phyloP scores from a whole-genome alignment of 164 flowering plant genomes.

The Macadamia integrifolia region DNA sequence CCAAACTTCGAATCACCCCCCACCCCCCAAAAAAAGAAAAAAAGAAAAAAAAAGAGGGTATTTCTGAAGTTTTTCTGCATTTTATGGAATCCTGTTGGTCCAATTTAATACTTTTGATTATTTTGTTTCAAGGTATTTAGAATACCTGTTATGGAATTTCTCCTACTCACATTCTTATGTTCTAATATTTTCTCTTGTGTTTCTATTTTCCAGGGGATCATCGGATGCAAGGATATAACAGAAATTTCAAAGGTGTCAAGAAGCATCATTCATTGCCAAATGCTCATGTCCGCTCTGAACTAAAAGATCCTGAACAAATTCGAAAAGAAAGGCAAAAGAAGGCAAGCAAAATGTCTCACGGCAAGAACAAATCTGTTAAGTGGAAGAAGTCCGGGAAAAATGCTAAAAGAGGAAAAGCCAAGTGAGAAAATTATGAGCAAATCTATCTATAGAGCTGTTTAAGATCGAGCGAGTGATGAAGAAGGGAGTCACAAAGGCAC shows the following conservation, averaged over 20 bases:
- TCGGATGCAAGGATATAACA: conserved; percentile 18
- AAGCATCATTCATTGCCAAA: conserved; percentile 46
- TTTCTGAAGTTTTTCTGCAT: too few species aligned
- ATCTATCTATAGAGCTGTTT: too few species aligned
- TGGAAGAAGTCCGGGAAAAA: conserved; percentile 40
- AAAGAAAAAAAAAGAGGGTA: too few species aligned
- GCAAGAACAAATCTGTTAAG: conserved; percentile 48
- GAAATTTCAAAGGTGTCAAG: conserved; percentile 45
- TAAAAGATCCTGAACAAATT: conserved; percentile 71
- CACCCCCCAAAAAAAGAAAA: too few species aligned
- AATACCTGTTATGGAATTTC: too few species aligned
- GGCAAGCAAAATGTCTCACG: conserved; percentile 39
- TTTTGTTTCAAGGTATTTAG: too few species aligned
- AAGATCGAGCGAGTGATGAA: too few species aligned
- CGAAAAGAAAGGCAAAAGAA: conserved; percentile 69
- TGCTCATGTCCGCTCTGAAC: conserved; percentile 77
- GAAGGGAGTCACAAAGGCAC: too few species aligned
- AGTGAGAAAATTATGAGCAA: conserved; percentile 2
- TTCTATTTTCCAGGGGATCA: conserved; percentile 30
- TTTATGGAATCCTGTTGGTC: too few species aligned
- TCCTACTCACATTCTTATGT: too few species aligned
- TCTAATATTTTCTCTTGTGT: neutral
- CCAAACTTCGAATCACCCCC: too few species aligned
- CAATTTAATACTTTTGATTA: too few species aligned
- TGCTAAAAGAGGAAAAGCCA: conserved; percentile 35